These are phyloP conservation scores for Colletotrichum tabaci DNA, from an alignment of 2,329 filamentous ascomycete species.

Conservation along the genomic window DNA sequence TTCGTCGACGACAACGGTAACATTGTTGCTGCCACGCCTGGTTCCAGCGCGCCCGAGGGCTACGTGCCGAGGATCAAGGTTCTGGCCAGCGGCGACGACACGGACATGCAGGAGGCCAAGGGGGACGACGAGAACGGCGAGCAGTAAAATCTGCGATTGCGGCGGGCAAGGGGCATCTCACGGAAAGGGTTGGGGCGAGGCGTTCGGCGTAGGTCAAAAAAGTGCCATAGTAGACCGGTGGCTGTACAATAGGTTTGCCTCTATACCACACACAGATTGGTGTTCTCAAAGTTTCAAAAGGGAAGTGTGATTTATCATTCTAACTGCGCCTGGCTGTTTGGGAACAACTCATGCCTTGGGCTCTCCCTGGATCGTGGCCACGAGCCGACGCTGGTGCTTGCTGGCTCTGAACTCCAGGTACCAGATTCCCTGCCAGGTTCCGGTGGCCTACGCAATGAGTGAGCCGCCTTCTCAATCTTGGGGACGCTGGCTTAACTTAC, in stretches of 20 bases:
- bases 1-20: slow-evolving; percentile 95
- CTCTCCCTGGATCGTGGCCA: slow-evolving; percentile 96
- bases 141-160: slow-evolving; percentile 27
- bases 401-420: slow-evolving; percentile 88
- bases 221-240: slow-evolving; percentile 30
- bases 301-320: slow-evolving; percentile 6
- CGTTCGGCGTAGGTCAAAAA: slow-evolving; percentile 44
- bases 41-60: slow-evolving; percentile 71
- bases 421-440: slow-evolving; percentile 92
- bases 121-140: slow-evolving; percentile 63
- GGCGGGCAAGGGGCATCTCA: slow-evolving; percentile 8
- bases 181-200: slow-evolving; percentile 37
- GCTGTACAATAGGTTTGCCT: slow-evolving; percentile 38
- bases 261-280: slow-evolving; percentile 22
- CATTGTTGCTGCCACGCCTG: slow-evolving; percentile 87
- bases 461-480: background rate
- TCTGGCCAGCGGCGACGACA: slow-evolving; percentile 73
- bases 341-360: slow-evolving; percentile 58
- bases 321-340: background rate
- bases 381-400: slow-evolving; percentile 84
- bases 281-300: background rate
- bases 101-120: slow-evolving; percentile 69
- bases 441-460: slow-evolving; percentile 63
- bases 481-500: slow-evolving; percentile 56
- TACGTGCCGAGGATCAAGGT: slow-evolving; percentile 77